Base-by-base conservation (phyloP, 2,329 filamentous ascomycete genomes). In the Coniochaeta prunicola region DNA sequence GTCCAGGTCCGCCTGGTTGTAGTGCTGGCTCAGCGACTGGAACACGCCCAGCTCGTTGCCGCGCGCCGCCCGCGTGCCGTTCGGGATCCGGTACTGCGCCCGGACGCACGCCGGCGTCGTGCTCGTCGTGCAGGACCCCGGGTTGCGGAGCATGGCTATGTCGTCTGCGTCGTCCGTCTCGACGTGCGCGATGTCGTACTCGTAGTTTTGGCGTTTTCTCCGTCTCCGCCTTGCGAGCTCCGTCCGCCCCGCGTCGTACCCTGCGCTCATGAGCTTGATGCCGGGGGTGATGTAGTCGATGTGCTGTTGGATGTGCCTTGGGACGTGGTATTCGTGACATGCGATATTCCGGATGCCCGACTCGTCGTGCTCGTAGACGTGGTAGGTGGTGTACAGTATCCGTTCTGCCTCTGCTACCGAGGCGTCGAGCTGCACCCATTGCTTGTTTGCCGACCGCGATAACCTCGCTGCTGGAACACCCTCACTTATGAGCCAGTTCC, bases 21-120 rank as follows among this genome's bases (percentile, higher is more conserved):
- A 76, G 50, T 67, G 68, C 59, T 74, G 71, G 30, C 68, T 63
- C 10, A 63, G 58, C 17, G 70, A 67, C 60, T 76, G 70, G 42
- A 63, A 66, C 12, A 66, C 60, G 7, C 65, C 65, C 48, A 66
- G 30, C 30, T 59, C 58, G 33, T 66, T 66, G 4, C 53, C 59
- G 2, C 61, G 58, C 21, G 57, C 48, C 10, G 60, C 53, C 13
- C 60, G 36, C 6, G 48, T 56, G 17, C 60, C 60, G 5, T 53
- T 56, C 1, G 64, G 59, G 53, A 66, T 66, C 0, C 62, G 33
- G 54, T 66, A 67, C 21, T 63, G 38, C 26, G 59, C 57, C 57
- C 55, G 30, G 13, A 57, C 53, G 58, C 61, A 63, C n/a, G 61
- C 56, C 4, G 60, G 56, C 15, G 58, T 59, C 28, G 61, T 45